Base-by-base conservation (phyloP, 2,329 filamentous ascomycete genomes). In the Cordyceps cateniannulata region DNA sequence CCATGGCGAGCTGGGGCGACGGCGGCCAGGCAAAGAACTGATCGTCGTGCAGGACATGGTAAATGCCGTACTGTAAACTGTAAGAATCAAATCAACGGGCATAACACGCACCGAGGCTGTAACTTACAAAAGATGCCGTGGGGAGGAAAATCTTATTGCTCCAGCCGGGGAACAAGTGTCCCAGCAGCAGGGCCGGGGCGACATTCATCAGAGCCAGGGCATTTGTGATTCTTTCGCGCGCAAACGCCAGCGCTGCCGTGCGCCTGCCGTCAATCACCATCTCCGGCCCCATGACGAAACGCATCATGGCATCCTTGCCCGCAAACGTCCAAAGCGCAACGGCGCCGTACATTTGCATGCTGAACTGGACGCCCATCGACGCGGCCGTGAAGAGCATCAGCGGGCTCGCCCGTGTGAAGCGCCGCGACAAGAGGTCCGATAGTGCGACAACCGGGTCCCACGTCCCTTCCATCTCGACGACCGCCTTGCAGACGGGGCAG, bases 401-500 rank as follows among this genome's bases (percentile, higher is more conserved):
- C 12, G 91, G 78, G 38, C 82, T 80, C 51, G 76, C 70, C 72
- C 81, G 64, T 75, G 84, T 70, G 79, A 86, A 72, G 76, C 70
- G 70, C 42, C 78, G 76, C 67, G 88, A 81, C 10, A 90, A 64
- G 18, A 77, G 72, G 55, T 88, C 84, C 63, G 87, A 82, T 0
- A 87, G 68, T 58, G 88, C 83, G 29, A 98, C 85, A 24, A 95
- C 74, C 24, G 84, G 77, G 69, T 93, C 92, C 68, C 82, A 84
- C 16, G 90, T 89, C 53, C 93, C 86, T 55, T 88, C 83, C 29
- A 98, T 79, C 57, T 83, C 78, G 68, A 98, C 96, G 65, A 85
- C 82, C 2, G 86, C 83, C 72, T 96, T 95, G 81, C 95, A 99
- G 64, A 96, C 90, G 2, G 93, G 93, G 71, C 95, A 99, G 59